Evolutionary conservation across 2,329 filamentous ascomycete genomes (phyloP), one percentile per base, ranked within the genome.

Genomic region (Talaromyces sp.): DNA sequence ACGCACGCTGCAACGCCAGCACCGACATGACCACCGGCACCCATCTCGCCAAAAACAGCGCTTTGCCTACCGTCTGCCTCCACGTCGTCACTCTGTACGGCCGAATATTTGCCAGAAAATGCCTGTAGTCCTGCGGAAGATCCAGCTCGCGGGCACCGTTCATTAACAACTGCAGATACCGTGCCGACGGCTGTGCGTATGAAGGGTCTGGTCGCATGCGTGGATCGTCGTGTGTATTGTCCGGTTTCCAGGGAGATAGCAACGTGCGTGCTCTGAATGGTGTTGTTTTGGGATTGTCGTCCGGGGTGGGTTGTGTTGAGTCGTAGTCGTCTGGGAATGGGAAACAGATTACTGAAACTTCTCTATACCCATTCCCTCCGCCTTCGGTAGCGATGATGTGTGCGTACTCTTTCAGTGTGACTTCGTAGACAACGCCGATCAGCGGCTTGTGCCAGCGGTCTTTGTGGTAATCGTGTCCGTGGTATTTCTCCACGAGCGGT

Each of bases 401-500:
- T 7, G 87, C 83, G 72, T 90, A 99, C 77, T 99, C 94, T 50
- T 83, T 75, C 19, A 82, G 78, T 0, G 92, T 96, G 31, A 97
- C 91, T 77, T 97, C 92, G 77, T 99, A 99, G 3, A 97, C 94
- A 17, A 96, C 91, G 26, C 94, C 94, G 46, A 97, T 85, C 2
- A 99, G 82, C 4, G 91, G 90, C 69, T 92, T 92, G 64, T 86
- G 79, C 92, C 91, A 96, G 58, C 77, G 78, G 57, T 83, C 78
- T 67, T 85, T 83, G 67, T 83, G 78, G 65, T 83, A 82, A 32
- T 62, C 53, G 17, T 60, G 35, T 1, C 24, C 31, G 21, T 51
- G 32, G 4, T 17, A 29, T 14, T 31, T 7, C 9, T 38, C 60
- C 54, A 75, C 64, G 52, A 74, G 70, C 9, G 65, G 61, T 3